phyloP scores from a whole-genome alignment of 805 yeast genomes.

The Candida awuae region DNA sequence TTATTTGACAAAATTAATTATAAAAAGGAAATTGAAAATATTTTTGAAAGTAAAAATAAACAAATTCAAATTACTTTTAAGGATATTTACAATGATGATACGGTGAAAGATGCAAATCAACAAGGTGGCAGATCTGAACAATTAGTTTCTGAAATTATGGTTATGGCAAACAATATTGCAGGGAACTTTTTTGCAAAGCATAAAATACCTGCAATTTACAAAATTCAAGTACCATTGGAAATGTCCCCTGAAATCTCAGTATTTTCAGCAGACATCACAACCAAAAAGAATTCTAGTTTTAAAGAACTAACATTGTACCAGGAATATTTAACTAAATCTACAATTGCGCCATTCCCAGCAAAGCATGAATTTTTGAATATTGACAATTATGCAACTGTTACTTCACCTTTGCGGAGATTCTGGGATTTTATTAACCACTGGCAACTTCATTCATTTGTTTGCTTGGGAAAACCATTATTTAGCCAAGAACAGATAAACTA shows the following conservation, averaged over 20 bases:
- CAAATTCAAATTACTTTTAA: constrained; percentile 21
- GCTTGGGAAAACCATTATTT: constrained; percentile 25
- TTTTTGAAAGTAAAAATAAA: constrained; percentile 19
- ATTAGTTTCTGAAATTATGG: constrained; percentile 81
- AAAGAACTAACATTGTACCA: constrained; percentile 37
- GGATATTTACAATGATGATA: constrained; percentile 12
- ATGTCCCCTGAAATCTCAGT: constrained; percentile 16
- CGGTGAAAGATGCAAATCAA: constrained; percentile 4
- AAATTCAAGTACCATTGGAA: constrained; percentile 25
- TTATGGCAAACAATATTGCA: constrained; percentile 60
- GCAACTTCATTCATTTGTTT: constrained; percentile 48
- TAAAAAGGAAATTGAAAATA: constrained; percentile 18
- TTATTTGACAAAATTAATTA: constrained; percentile 17
- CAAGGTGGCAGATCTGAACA: constrained; percentile 41
- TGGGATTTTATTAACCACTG: constrained; percentile 77
- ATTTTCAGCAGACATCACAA: constrained; percentile 18
- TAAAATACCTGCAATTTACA: constrained; percentile 46
- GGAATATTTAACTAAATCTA: constrained; percentile 46
- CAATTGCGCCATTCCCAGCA: constrained; percentile 36
- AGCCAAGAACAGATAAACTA: constrained; percentile 28
- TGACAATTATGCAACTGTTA: constrained; percentile 57
- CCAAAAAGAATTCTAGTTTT: constrained; percentile 22
- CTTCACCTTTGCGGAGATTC: constrained; percentile 83
- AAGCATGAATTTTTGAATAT: constrained; percentile 61
- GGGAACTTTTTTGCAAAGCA: constrained; percentile 39